Base-by-base conservation (phyloP, 2,329 filamentous ascomycete genomes). In the Hypocrella siamensis region DNA sequence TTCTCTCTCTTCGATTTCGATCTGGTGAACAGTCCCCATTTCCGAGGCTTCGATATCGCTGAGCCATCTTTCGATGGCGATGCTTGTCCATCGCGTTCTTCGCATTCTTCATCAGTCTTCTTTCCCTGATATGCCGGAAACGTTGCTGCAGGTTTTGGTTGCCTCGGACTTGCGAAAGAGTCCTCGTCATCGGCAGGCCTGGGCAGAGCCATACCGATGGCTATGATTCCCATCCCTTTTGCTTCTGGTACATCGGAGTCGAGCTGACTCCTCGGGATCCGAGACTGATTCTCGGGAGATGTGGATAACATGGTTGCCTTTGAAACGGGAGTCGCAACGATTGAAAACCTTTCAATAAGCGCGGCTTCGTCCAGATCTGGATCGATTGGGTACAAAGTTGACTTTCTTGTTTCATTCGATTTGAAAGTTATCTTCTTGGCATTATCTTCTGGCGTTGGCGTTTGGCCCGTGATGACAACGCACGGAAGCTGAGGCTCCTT, bases 201-300 rank as follows among this genome's bases (percentile, higher is more conserved):
- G 19, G 79, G 79, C 34, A 84, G 55, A 2, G 79, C 79, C 64
- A 85, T 75, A 8, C 80, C 80, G 38, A 85, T 84, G 42, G 59
- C 62, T 38, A 48, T 48, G n/a, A 51, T 39, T 9, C 45, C 45
- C 15, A 42, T 46, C 26, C 45, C 41, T 10, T 40, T 30, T 12
- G 33, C 31, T 3, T 60, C 59, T 19, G 46, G 50, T 32, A 58
- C 18, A 17, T 19, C 12, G 19, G 25, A 6, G 4, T 27, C 28
- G 12, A 21, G 18, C 18, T 28, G 33, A 11, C 28, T 22, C n/a
- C 18, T 26, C 19, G 26, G 5, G 11, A 19, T 16, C 11, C 4
- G 16, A 7, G 21, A 22, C 21, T 22, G 21, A 22, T 22, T 22
- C 21, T 7, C 21, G 21, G 21, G n/a, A 24, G 7, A 14, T 12